phyloP scores from a whole-genome alignment of 169 alveolate genomes.

The Babesia bovis region DNA sequence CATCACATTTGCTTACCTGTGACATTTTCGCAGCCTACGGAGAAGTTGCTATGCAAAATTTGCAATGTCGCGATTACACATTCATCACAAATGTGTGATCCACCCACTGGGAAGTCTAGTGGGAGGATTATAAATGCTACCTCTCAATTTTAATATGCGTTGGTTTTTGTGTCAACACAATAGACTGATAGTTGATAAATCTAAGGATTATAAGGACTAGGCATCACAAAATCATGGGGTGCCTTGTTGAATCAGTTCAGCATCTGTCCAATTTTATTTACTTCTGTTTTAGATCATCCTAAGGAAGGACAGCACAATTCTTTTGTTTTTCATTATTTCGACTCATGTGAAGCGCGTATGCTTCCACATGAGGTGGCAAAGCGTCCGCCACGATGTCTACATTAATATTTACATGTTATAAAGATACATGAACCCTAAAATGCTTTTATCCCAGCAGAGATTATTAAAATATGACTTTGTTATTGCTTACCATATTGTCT shows the following conservation, averaged over 20 bases:
- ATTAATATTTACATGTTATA: too few species aligned
- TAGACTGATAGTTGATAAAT: neutral
- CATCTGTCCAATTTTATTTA: neutral
- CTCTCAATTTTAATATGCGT: neutral
- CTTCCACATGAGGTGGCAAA: too few species aligned
- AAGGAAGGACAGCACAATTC: too few species aligned
- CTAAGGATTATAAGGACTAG: neutral
- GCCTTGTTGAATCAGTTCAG: neutral
- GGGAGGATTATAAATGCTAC: neutral
- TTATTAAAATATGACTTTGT: too few species aligned
- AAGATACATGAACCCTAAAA: too few species aligned
- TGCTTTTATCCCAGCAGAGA: too few species aligned
- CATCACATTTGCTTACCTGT: slow-evolving; percentile 17
- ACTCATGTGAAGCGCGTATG: too few species aligned
- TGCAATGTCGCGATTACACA: neutral
- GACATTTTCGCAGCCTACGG: slow-evolving; percentile 4
- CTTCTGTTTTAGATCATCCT: neutral
- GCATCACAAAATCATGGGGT: slow-evolving; percentile 32
- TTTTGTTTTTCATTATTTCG: too few species aligned
- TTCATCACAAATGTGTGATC: neutral
- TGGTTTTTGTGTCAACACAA: neutral
- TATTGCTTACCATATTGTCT: too few species aligned
- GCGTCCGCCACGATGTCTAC: too few species aligned
- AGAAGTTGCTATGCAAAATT: neutral
- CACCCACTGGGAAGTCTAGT: neutral